A percentile compares a stretch with the other conserved stretches of the same genome.
These are phyloP conservation scores for Arabidopsis lyrata DNA, from an alignment of 441 rosid species.

Conservation along the genomic window DNA sequence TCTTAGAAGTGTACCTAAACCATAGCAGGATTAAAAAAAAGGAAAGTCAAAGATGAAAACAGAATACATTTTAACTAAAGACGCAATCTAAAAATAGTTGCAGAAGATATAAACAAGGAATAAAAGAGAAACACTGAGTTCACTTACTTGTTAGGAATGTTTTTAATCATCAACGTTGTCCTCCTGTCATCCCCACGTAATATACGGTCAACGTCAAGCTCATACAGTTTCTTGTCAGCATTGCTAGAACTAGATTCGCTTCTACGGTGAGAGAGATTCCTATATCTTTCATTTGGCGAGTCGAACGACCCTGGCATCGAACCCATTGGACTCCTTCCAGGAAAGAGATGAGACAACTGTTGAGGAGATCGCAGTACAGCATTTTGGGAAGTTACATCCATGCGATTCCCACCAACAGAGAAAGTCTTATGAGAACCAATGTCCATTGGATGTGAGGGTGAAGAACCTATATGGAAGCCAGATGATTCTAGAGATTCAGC, in stretches of 20 bases:
- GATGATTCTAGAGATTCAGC: slow-evolving; percentile 69
- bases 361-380: slow-evolving; percentile 65
- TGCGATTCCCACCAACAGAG: slow-evolving; percentile 57
- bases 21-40: slow-evolving; percentile 32
- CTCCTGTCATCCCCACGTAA: slow-evolving; percentile 65
- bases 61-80: slow-evolving; percentile 15
- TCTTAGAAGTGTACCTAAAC: slow-evolving; percentile 78
- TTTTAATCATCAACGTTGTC: slow-evolving; percentile 81
- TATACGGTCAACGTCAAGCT: slow-evolving; percentile 72
- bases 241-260: slow-evolving; percentile 63
- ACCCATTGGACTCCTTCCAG: slow-evolving; percentile 63
- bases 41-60: background rate
- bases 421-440: slow-evolving; percentile 60
- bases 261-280: slow-evolving; percentile 67
- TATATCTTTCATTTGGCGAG: slow-evolving; percentile 62
- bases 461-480: slow-evolving; percentile 67
- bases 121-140: slow-evolving; percentile 28
- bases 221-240: slow-evolving; percentile 70
- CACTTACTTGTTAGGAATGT: slow-evolving; percentile 78
- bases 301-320: slow-evolving; percentile 63
- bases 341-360: slow-evolving; percentile 67
- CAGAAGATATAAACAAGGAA: slow-evolving; percentile 11
- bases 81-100: slow-evolving; percentile 10
- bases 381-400: slow-evolving; percentile 55
- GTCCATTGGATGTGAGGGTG: slow-evolving; percentile 64